A percentile compares a stretch with the other conserved stretches of the same genome.
These are phyloP conservation scores for Didymella lethalis DNA, from an alignment of 2,329 filamentous ascomycete species.

Conservation along the genomic window DNA sequence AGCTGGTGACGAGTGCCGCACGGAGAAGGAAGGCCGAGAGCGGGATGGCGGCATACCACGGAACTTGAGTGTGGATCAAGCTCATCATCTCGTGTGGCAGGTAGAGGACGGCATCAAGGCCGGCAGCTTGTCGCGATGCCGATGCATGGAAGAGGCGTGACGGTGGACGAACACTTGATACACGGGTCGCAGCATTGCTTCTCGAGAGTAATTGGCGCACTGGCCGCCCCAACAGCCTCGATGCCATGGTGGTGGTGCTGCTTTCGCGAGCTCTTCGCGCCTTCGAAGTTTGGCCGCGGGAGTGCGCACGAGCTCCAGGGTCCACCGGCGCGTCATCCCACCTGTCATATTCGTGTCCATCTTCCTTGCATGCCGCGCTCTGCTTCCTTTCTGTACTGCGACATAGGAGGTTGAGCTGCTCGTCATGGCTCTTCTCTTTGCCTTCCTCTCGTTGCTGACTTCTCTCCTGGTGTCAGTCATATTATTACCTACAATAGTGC, in stretches of 20 bases:
- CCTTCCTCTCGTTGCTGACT: conserved; percentile 41
- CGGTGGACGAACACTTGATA: conserved; percentile 6
- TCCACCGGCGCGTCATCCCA: conserved; percentile 41
- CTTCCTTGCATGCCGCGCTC: conserved; percentile 22
- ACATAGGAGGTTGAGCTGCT: conserved; percentile 26
- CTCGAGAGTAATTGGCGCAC: conserved; percentile 37
- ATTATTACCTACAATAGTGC: conserved; percentile 40
- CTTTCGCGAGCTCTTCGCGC: conserved; percentile 10
- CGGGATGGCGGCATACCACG: conserved; percentile 65
- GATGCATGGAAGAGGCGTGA: conserved; percentile 61
- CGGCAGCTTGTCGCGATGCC: conserved; percentile 46
- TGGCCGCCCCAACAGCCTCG: conserved; percentile 33
- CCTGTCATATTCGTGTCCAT: conserved; percentile 29
- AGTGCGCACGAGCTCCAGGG: conserved; percentile 23
- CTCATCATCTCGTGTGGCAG: conserved; percentile 58
- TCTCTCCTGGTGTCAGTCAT: conserved; percentile 30
- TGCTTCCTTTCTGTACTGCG: conserved; percentile 13
- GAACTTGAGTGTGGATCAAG: conserved; percentile 61
- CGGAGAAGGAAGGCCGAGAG: conserved; percentile 63
- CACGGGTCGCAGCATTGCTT: conserved; percentile 9
- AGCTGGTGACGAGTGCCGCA: conserved; percentile 56
- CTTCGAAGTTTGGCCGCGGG: conserved; percentile 26
- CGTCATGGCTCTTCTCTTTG: conserved; percentile 38
- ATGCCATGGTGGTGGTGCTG: conserved; percentile 35
- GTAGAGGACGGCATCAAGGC: conserved; percentile 55